These are phyloP conservation scores for Microdochium paspali DNA, from an alignment of 2,329 filamentous ascomycete species.

Conservation along the genomic window DNA sequence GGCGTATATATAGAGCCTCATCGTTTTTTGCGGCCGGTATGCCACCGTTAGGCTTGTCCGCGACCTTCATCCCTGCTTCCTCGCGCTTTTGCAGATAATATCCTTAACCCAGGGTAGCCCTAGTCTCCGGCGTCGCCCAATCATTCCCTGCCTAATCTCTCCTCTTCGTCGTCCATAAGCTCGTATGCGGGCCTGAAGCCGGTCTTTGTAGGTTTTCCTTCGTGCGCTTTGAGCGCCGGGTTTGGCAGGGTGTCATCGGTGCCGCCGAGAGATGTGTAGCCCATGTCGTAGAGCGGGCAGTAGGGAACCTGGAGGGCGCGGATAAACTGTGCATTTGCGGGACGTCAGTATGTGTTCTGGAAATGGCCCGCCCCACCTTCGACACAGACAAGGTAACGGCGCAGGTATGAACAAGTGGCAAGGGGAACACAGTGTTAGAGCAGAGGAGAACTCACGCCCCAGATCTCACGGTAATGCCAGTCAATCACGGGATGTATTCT, in stretches of 20 bases:
- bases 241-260: slow-evolving; percentile 85
- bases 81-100: too few relatives aligned
- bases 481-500: slow-evolving; percentile 92
- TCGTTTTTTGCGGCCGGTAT: too few relatives aligned
- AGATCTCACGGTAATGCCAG: slow-evolving; percentile 94
- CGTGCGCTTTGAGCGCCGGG: slow-evolving; percentile 50
- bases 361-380: too few relatives aligned
- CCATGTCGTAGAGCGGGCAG: slow-evolving; percentile 75
- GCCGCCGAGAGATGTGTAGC: slow-evolving; percentile 89
- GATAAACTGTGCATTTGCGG: slow-evolving; percentile 54
- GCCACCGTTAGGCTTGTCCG: too few relatives aligned
- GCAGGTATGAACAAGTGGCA: not conserved
- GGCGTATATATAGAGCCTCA: too few relatives aligned
- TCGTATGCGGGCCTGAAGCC: slow-evolving; percentile 67
- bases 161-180: slow-evolving; percentile 63
- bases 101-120: too few relatives aligned
- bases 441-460: slow-evolving; percentile 58
- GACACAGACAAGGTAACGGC: too few relatives aligned
- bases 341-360: not conserved
- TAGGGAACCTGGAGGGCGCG: slow-evolving; percentile 72
- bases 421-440: not conserved
- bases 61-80: too few relatives aligned
- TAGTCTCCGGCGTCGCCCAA: too few relatives aligned
- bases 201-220: slow-evolving; percentile 8
- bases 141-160: slow-evolving; percentile 65